Evolutionary conservation across 306 rosid species (phyloP).

Genomic region (Quercus glauca): DNA sequence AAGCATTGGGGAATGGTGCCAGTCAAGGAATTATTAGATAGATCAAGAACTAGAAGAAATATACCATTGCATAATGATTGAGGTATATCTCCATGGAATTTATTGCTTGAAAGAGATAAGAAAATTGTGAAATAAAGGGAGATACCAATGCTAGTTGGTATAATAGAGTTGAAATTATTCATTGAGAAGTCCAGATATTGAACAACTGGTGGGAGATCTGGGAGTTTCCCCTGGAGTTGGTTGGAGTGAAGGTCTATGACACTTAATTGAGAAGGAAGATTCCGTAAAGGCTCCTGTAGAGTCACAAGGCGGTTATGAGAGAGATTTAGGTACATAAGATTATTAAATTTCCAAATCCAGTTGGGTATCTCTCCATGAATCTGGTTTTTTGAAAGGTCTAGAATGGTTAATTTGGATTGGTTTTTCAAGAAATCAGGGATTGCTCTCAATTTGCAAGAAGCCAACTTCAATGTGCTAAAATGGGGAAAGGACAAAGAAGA

Average conservation of each 20-base stretch:
- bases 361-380: not conserved
- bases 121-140: too few species aligned
- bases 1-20: too few species aligned
- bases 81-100: too few species aligned
- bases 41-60: too few species aligned
- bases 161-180: too few species aligned
- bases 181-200: too few species aligned
- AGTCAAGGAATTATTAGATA: too few species aligned
- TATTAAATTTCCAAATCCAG: accelerated
- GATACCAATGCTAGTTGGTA: too few species aligned
- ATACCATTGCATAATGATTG: too few species aligned
- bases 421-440: not conserved
- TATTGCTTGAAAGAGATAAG: too few species aligned
- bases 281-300: not conserved
- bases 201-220: too few species aligned
- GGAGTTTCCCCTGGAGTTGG: conserved; percentile 32
- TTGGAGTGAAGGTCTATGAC: conserved; percentile 41
- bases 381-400: conserved; percentile 4
- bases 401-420: not conserved
- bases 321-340: not conserved
- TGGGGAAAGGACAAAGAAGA: not conserved
- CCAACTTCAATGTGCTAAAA: not conserved
- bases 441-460: not conserved
- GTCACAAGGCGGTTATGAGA: not conserved
- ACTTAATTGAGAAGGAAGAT: not conserved